Percentiles rank a stretch among this genome's conserved stretches.
Evolutionary conservation across 1,284 basidiomycete genomes (phyloP).

Genomic region (Ceratobasidium sp.): DNA sequence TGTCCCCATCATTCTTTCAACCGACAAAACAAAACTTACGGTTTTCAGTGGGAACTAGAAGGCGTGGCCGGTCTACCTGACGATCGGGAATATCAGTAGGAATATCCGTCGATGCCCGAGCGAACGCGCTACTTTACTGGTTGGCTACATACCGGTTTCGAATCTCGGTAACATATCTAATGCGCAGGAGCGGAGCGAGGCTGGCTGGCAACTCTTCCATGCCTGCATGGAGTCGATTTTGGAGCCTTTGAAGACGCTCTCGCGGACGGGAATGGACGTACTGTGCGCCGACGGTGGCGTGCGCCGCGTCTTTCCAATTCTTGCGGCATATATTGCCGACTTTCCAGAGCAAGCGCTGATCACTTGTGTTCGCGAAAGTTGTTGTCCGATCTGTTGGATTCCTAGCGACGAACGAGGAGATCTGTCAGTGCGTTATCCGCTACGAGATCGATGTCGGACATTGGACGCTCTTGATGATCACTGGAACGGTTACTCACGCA

Average conservation of each 20-base stretch:
- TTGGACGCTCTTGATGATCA: conserved; percentile 2
- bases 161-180: neutral
- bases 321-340: conserved; percentile 51
- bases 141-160: conserved; percentile 45
- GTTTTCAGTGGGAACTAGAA: conserved; percentile 2
- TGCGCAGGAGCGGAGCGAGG: neutral
- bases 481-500: conserved; percentile 1
- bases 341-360: conserved; percentile 51
- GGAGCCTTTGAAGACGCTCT: conserved; percentile 41
- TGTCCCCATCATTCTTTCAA: neutral
- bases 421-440: neutral
- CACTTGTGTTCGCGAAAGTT: conserved; percentile 39
- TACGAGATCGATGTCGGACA: neutral
- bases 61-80: conserved; percentile 24
- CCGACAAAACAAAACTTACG: conserved; percentile 9
- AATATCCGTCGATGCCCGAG: neutral
- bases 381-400: conserved; percentile 34
- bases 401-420: neutral
- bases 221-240: conserved; percentile 47
- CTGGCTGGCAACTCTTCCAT: conserved; percentile 49
- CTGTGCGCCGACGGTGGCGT: conserved; percentile 47
- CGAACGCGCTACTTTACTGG: conserved; percentile 20
- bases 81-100: conserved; percentile 48
- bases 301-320: conserved; percentile 46
- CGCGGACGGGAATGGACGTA: conserved; percentile 40